Evolutionary conservation across 139 green algal genomes (phyloP).

Genomic region (Trebouxia sp.): DNA sequence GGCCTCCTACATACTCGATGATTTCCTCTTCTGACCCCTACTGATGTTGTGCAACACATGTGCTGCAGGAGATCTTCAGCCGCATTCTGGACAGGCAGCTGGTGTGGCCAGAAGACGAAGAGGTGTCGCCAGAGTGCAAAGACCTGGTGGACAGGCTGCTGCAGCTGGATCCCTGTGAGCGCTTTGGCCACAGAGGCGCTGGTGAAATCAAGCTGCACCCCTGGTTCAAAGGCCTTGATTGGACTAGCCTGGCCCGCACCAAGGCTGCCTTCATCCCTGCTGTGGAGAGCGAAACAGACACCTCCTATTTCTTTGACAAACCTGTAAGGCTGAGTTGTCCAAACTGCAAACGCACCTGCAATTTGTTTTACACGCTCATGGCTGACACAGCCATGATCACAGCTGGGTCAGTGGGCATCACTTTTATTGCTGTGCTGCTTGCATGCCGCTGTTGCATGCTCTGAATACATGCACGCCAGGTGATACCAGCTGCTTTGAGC

Average conservation of each 20-base stretch:
- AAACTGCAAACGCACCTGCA: no score
- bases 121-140: constrained; percentile 68
- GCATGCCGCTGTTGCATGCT: no score
- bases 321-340: no score
- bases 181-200: constrained; percentile 71
- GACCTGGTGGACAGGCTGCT: constrained; percentile 88
- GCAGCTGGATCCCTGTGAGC: constrained; percentile 58
- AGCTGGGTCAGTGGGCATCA: no score
- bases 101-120: constrained; percentile 63
- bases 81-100: constrained; percentile 89
- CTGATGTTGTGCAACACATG: no score
- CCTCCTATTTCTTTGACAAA: constrained; percentile 68
- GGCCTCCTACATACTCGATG: no score
- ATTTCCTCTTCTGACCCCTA: no score
- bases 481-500: no score
- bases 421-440: no score
- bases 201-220: constrained; percentile 86
- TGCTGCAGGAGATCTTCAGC: constrained; percentile 84
- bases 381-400: no score
- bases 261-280: constrained; percentile 82
- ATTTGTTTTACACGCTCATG: no score
- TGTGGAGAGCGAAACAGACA: constrained; percentile 65
- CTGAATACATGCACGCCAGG: no score
- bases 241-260: constrained; percentile 63
- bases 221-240: constrained; percentile 83